Evolutionary conservation across 441 rosid genomes (phyloP).

Genomic region (Populus hybrid): DNA sequence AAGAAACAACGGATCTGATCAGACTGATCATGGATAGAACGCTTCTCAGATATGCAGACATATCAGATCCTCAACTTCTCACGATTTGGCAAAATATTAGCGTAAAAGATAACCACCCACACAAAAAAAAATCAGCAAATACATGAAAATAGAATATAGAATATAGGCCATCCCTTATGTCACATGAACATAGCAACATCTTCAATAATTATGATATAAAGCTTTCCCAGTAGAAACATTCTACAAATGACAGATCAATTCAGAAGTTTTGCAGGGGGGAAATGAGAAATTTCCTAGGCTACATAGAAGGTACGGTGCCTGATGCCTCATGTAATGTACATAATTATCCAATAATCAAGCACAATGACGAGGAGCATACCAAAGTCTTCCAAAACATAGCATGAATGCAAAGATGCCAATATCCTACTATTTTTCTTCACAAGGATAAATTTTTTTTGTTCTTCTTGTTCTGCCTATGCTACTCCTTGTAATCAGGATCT

Average conservation of each 20-base stretch:
- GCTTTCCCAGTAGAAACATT: background rate
- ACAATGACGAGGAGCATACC: background rate
- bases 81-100: background rate
- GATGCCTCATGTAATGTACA: background rate
- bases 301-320: background rate
- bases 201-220: background rate
- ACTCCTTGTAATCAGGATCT: slow-evolving; percentile 28
- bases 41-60: background rate
- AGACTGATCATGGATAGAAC: background rate
- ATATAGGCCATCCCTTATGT: background rate
- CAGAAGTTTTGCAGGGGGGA: background rate
- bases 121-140: background rate
- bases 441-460: background rate
- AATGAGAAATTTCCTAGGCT: background rate
- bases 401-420: background rate
- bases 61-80: background rate
- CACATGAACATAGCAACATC: background rate
- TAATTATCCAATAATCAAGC: background rate
- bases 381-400: background rate
- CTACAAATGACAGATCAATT: background rate
- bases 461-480: background rate
- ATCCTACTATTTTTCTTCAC: background rate
- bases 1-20: background rate
- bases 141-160: background rate
- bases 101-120: background rate